These are phyloP conservation scores for Alternaria gaisen DNA, from an alignment of 2,329 filamentous ascomycete species.

Conservation along the genomic window DNA sequence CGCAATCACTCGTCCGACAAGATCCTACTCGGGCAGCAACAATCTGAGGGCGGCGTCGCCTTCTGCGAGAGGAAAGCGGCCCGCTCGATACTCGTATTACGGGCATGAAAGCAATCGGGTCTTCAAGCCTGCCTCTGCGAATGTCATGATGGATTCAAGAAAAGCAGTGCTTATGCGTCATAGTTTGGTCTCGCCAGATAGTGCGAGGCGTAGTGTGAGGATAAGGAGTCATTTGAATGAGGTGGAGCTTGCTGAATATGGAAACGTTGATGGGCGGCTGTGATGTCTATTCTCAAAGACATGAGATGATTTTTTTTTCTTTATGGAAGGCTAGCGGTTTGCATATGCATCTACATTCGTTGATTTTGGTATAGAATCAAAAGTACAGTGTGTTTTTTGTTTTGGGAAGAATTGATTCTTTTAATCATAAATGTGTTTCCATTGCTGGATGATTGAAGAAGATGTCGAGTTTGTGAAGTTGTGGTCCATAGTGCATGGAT, in stretches of 20 bases:
- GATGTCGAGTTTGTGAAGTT: no score
- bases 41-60: slow-evolving; percentile 5
- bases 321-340: not conserved
- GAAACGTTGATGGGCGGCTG: slow-evolving; percentile 27
- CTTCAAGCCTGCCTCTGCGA: slow-evolving; percentile 16
- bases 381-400: not conserved
- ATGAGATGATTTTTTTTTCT: not conserved
- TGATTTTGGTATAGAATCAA: not conserved
- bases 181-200: slow-evolving; percentile 29
- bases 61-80: slow-evolving; percentile 29
- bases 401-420: not conserved
- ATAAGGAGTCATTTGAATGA: slow-evolving; percentile 42
- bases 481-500: no score
- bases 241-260: slow-evolving; percentile 41
- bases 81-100: slow-evolving; percentile 27
- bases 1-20: slow-evolving; percentile 22
- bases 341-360: not conserved
- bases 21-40: slow-evolving; percentile 14
- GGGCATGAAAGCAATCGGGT: slow-evolving; percentile 20
- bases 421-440: not conserved
- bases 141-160: slow-evolving; percentile 26
- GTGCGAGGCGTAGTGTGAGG: slow-evolving; percentile 39
- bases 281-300: not conserved
- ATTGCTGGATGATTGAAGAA: no score
- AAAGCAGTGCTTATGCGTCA: slow-evolving; percentile 34